Evolutionary conservation across 2,329 filamentous ascomycete species (phyloP), one percentile per base, ranked within the genome.

Genomic region (Curvularia sp.): DNA sequence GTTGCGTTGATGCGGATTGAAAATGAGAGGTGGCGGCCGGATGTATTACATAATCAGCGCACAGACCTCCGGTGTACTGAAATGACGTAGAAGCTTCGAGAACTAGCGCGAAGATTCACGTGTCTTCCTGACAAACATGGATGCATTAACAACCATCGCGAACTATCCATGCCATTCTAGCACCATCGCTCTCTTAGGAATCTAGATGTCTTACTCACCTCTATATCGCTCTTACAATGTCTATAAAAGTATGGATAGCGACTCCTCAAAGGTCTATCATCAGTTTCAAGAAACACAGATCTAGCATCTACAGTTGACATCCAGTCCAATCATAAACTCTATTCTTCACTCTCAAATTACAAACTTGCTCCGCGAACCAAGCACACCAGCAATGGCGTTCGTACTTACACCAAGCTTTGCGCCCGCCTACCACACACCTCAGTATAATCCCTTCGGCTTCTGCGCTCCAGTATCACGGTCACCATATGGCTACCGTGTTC

Each of bases 321-420:
- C 62, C 41, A 66, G 53, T 60, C 59, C 63, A 59, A n/a, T 47
- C 38, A 19, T 59, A 34, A 62, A 45, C 49, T 57, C 7, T 10
- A 67, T 53, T 53, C 18, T 52, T 3, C 50, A 47, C 38, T 61
- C 50, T 28, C 12, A 55, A 19, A 7, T 43, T 46, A 42, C 36
- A 43, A 57, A n/a, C 23, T 43, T 19, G 36, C 12, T 49, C 46
- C 55, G 19, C 19, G 32, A 48, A 56, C 49, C 38, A 53, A 59
- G 42, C 15, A 46, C 9, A 25, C 12, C 47, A 63, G 48, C 57
- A 70, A 76, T 76, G 73, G 73, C 73, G 18, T 75, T 72, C 55
- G 60, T 76, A 58, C 64, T 77, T 27, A 72, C 69, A 15, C 73
- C 73, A 9, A 69, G 66, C 12, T 71, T 75, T 48, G 66, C 64